A percentile compares a stretch with the other conserved stretches of the same genome.
These are phyloP conservation scores for Sarcocystis neurona DNA, from an alignment of 169 alveolate species.

Conservation along the genomic window DNA sequence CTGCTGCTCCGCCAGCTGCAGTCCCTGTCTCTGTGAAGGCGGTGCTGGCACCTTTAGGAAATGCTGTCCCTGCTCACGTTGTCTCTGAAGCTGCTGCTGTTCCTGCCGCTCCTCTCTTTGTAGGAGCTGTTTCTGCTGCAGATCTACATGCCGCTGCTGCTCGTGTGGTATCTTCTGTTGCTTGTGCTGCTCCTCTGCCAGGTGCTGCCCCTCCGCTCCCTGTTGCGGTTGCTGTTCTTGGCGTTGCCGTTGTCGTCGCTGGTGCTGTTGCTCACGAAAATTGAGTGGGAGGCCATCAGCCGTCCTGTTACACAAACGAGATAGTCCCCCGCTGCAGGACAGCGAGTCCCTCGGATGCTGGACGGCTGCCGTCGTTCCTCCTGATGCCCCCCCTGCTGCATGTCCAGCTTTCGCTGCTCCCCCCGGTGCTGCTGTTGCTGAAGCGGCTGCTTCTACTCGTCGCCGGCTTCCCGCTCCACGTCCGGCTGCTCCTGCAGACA, in stretches of 20 bases:
- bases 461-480: neutral
- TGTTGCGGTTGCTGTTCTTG: neutral
- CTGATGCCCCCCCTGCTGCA: neutral
- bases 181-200: neutral
- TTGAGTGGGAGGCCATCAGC: neutral
- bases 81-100: too few relatives aligned
- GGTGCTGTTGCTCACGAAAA: neutral
- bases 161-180: too few relatives aligned
- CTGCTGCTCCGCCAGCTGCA: too few relatives aligned
- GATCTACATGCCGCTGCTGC: neutral
- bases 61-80: too few relatives aligned
- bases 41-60: too few relatives aligned
- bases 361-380: conserved; percentile 2
- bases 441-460: neutral
- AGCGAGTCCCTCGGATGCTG: neutral
- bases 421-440: neutral
- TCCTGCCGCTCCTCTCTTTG: neutral
- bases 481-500: neutral
- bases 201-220: neutral
- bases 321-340: neutral
- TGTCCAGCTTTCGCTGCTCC: too few relatives aligned
- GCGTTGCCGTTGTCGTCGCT: neutral
- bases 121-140: neutral
- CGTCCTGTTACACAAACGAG: neutral
- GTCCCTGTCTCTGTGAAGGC: too few relatives aligned